phyloP scores from a whole-genome alignment of 768 basidiomycete species.

The Coprinellus micaceus region DNA sequence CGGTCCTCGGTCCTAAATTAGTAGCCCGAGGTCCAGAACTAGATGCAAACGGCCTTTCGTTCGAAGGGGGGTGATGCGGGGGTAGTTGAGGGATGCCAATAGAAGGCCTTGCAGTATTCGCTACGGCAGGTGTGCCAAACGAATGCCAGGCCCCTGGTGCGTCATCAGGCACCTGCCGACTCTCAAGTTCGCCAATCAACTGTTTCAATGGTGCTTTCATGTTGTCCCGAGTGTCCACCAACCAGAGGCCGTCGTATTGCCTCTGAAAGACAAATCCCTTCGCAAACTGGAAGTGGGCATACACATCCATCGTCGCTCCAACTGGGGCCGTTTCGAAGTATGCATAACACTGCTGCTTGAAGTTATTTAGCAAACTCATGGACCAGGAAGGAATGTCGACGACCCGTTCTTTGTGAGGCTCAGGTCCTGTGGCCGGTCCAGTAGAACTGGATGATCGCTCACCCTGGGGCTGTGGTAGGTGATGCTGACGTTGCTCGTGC shows the following conservation, averaged over 20 bases:
- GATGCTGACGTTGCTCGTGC: no score
- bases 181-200: not conserved
- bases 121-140: no score
- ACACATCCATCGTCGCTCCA: not conserved
- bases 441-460: no score
- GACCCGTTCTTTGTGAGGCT: not conserved
- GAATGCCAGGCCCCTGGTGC: no score
- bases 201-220: not conserved
- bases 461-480: no score
- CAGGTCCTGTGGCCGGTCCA: no score
- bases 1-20: no score
- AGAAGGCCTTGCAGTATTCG: no score
- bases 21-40: no score
- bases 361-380: not conserved
- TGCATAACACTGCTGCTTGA: not conserved
- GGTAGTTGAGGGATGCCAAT: no score
- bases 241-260: not conserved
- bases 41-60: no score
- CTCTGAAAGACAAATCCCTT: not conserved
- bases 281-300: not conserved
- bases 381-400: not conserved
- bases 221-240: not conserved
- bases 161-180: not conserved
- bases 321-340: not conserved
- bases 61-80: no score